These are phyloP conservation scores for Tetratostichococcus sp. DNA, from an alignment of 139 green algal species.

Conservation along the genomic window DNA sequence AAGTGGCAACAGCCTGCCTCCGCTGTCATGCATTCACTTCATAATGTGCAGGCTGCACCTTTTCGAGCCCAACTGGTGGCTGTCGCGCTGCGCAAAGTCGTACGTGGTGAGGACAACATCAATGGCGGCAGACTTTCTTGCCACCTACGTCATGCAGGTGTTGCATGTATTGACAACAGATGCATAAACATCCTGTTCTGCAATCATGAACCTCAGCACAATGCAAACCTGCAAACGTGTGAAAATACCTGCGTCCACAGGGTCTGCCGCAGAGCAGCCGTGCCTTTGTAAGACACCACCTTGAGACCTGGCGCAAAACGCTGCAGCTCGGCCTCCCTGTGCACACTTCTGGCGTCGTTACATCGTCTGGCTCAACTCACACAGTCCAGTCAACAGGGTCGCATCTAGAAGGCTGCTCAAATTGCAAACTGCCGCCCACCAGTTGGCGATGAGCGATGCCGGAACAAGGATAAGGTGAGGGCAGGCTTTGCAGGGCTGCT, in stretches of 20 bases:
- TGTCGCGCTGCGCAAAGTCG: constrained; percentile 17
- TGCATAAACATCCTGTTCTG: not conserved
- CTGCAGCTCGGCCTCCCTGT: constrained; percentile 58
- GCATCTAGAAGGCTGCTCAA: no score
- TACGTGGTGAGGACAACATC: constrained; percentile 58
- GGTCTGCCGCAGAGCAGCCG: not conserved
- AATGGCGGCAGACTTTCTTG: constrained; percentile 23
- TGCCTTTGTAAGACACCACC: constrained; percentile 40
- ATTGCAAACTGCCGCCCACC: no score
- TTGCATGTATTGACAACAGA: no score
- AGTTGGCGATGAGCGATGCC: constrained; percentile 79
- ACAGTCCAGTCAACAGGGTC: no score
- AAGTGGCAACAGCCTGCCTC: no score
- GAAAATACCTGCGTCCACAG: constrained; percentile 6
- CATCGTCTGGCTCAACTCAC: no score
- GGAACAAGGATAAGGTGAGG: constrained; percentile 78
- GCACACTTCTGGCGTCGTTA: no score
- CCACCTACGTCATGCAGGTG: no score
- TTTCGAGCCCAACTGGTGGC: not conserved
- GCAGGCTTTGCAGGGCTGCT: not conserved
- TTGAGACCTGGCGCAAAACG: constrained; percentile 70
- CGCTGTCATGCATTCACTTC: no score
- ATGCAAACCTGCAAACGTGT: not conserved
- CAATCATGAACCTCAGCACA: not conserved
- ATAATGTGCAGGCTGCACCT: no score